Conservation (phyloP, 495 filamentous ascomycete species). For the Xylaria longipes region DNA sequence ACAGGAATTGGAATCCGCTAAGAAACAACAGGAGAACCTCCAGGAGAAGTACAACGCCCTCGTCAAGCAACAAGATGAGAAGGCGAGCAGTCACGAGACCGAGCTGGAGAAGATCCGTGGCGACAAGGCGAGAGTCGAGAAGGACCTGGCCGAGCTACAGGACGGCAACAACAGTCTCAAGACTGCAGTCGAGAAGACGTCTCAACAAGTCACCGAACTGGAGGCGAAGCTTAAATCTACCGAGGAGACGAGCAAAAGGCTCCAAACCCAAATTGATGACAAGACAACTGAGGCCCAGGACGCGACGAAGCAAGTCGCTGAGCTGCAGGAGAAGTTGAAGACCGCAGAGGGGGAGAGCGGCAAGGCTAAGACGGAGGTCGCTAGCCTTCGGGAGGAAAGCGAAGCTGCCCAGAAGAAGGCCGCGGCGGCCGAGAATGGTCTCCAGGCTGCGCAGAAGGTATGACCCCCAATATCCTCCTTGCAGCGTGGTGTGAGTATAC, state of each 20-base stretch:
- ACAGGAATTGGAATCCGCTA: constrained; percentile 14
- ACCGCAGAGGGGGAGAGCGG: constrained; percentile 16
- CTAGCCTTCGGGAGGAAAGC: constrained; percentile 6
- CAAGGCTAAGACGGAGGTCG: constrained; percentile 13
- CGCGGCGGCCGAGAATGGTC: constrained; percentile 8
- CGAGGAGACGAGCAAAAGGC: constrained; percentile 15
- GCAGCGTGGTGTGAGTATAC: neutral
- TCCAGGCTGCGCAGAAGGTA: constrained; percentile 18
- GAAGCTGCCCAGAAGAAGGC: constrained; percentile 10
- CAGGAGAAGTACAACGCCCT: constrained; percentile 14
- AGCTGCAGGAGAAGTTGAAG: constrained; percentile 25
- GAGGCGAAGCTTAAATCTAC: constrained; percentile 14
- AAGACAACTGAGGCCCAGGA: constrained; percentile 14
- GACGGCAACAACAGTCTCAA: constrained; percentile 10
- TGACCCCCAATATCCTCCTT: neutral
- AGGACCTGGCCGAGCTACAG: neutral
- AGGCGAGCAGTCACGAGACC: neutral
- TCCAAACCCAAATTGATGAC: neutral
- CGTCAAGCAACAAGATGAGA: constrained; percentile 6
- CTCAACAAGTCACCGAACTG: constrained; percentile 15
- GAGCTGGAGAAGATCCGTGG: neutral
- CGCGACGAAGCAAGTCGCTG: constrained; percentile 18
- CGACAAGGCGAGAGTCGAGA: constrained; percentile 16
- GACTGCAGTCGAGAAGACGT: neutral
- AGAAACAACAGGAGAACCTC: neutral